Percentiles rank a stretch among this genome's conserved stretches.
These are phyloP conservation scores for Colletotrichum magnum DNA, from an alignment of 2,329 filamentous ascomycete genomes.

Conservation along the genomic window DNA sequence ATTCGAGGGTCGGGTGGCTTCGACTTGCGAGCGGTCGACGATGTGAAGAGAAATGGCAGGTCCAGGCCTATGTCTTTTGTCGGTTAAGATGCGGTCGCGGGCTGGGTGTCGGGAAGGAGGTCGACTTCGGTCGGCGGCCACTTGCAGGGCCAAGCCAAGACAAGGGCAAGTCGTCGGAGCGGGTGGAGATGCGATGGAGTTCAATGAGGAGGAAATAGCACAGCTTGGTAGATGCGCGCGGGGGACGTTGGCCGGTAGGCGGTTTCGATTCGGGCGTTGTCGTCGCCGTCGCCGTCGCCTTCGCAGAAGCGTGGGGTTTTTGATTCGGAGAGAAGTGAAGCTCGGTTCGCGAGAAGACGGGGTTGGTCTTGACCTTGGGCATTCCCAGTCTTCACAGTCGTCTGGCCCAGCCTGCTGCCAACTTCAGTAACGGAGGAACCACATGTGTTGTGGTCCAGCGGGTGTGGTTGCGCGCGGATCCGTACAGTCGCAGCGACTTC, in stretches of 20 bases:
- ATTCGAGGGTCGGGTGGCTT: slow-evolving; percentile 13
- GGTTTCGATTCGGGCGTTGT: no score
- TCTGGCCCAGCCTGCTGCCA: slow-evolving; percentile 25
- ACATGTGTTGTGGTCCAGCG: slow-evolving; percentile 14
- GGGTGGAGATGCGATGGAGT: slow-evolving; percentile 37
- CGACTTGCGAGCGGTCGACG: neutral
- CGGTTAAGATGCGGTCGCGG: slow-evolving; percentile 9
- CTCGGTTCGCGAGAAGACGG: slow-evolving; percentile 2
- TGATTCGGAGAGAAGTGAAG: neutral
- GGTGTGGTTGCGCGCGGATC: neutral
- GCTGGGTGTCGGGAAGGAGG: slow-evolving; percentile 11
- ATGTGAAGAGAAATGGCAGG: neutral
- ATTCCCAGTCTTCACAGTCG: slow-evolving; percentile 16
- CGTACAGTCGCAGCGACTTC: slow-evolving; percentile 15
- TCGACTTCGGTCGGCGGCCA: slow-evolving; percentile 23
- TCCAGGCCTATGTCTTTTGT: neutral
- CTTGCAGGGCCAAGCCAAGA: slow-evolving; percentile 34
- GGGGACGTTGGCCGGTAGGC: neutral
- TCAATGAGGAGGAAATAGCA: slow-evolving; percentile 11
- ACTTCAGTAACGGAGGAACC: slow-evolving; percentile 24
- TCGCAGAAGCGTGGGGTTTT: neutral
- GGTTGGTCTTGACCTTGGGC: slow-evolving; percentile 6
- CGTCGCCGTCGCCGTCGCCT: neutral
- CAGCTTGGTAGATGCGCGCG: slow-evolving; percentile 8
- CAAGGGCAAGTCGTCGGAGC: slow-evolving; percentile 29